Conservation (phyloP, 768 basidiomycete species). For the Suillus americanus region DNA sequence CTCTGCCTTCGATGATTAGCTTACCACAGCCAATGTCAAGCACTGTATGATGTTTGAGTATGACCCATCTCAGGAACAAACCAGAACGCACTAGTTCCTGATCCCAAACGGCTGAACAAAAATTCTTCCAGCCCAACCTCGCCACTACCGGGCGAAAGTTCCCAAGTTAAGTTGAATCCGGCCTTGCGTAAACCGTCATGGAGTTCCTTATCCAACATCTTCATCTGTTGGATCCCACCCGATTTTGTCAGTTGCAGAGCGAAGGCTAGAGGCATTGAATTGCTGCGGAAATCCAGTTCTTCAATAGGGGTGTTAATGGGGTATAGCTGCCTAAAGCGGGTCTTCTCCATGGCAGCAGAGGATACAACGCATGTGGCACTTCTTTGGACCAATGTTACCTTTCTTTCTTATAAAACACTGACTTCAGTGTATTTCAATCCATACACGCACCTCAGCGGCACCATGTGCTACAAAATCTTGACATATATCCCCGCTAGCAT, state of each 20-base stretch:
- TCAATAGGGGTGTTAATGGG: neutral
- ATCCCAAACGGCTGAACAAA: neutral
- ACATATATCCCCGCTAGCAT: neutral
- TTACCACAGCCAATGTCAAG: constrained; percentile 13
- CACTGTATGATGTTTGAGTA: neutral
- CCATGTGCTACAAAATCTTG: neutral
- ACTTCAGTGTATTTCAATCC: neutral
- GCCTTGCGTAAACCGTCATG: neutral
- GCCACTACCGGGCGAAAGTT: neutral
- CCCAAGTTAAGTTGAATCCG: constrained; percentile 3
- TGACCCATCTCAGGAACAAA: neutral
- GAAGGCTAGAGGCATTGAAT: neutral
- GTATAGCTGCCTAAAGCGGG: neutral
- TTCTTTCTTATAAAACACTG: neutral
- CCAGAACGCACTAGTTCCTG: neutral
- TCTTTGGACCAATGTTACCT: constrained; percentile 1
- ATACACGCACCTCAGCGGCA: neutral
- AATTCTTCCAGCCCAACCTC: neutral
- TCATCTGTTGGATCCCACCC: neutral
- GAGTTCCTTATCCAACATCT: constrained; percentile 1
- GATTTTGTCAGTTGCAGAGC: neutral
- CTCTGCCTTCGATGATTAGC: neutral
- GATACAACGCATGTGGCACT: neutral
- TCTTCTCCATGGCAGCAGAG: neutral
- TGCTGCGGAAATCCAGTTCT: neutral